Evolutionary conservation across 306 rosid species (phyloP).

Genomic region (Oemleria cerasiformis): DNA sequence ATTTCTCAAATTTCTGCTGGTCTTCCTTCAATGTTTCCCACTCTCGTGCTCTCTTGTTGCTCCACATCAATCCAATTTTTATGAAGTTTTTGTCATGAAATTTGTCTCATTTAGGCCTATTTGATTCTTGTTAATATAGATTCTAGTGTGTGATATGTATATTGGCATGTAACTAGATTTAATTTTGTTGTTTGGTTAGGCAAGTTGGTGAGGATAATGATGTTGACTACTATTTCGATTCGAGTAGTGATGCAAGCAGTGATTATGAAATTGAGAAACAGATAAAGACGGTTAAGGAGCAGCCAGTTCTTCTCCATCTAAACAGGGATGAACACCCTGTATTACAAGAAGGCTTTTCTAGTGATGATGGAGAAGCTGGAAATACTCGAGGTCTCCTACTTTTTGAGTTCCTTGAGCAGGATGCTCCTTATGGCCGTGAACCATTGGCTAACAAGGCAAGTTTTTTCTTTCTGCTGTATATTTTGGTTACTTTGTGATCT

Average conservation of each 20-base stretch:
- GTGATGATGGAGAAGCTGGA: constrained; percentile 66
- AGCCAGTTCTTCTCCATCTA: constrained; percentile 29
- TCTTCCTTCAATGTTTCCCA: background rate
- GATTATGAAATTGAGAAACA: constrained; percentile 60
- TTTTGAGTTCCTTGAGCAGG: constrained; percentile 74
- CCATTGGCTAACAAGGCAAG: constrained; percentile 83
- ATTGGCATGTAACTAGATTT: constrained; percentile 19
- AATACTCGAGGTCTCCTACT: constrained; percentile 49
- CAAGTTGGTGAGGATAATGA: constrained; percentile 59
- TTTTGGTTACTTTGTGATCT: constrained; percentile 17
- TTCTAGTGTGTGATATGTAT: background rate
- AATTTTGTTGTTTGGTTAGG: constrained; percentile 39
- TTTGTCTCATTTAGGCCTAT: background rate
- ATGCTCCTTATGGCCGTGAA: constrained; percentile 77
- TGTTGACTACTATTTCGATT: constrained; percentile 55
- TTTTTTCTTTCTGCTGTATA: constrained; percentile 16
- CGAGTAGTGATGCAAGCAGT: constrained; percentile 83
- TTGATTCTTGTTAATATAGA: background rate
- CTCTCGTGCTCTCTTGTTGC: background rate
- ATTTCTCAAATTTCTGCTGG: background rate
- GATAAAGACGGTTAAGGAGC: constrained; percentile 29
- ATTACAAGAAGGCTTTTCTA: constrained; percentile 55
- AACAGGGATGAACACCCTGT: constrained; percentile 34
- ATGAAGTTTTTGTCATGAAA: background rate
- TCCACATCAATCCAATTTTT: background rate